phyloP scores from a whole-genome alignment of 352 stramenopile species.

The Globisporangium acanthophoron region DNA sequence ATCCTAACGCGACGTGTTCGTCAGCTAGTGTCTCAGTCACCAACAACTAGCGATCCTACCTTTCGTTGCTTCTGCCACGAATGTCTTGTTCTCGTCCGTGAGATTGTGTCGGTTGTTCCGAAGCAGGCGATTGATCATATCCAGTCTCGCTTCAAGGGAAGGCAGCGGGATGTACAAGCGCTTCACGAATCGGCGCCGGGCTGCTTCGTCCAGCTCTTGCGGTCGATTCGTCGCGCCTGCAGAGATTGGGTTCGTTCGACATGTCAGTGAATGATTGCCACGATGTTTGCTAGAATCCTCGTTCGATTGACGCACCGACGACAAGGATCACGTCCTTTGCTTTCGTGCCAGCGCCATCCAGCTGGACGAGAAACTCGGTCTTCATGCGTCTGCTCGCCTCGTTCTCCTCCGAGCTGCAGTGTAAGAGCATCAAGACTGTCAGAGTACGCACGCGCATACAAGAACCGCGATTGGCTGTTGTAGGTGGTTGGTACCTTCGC shows the following conservation, averaged over 20 bases:
- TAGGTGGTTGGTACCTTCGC: conserved; percentile 53
- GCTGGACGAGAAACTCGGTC: conserved; percentile 98
- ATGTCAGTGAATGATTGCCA: neutral
- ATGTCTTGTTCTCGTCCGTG: conserved; percentile 79
- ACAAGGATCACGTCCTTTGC: conserved; percentile 89
- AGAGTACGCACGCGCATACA: neutral
- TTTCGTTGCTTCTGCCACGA: conserved; percentile 85
- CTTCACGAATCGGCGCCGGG: conserved; percentile 95
- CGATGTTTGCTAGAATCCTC: neutral
- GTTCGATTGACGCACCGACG: conserved; percentile 37
- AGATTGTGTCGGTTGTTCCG: conserved; percentile 91
- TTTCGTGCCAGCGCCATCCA: conserved; percentile 93
- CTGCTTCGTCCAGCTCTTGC: conserved; percentile 97
- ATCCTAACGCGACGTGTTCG: conserved; percentile 53
- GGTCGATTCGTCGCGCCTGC: conserved; percentile 96
- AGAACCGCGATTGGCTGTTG: too few relatives aligned
- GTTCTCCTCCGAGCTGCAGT: conserved; percentile 91
- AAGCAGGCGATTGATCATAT: conserved; percentile 90
- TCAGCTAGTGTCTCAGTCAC: neutral
- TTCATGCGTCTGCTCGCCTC: conserved; percentile 97
- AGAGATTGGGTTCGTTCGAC: neutral
- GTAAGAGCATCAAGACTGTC: neutral
- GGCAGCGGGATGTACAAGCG: conserved; percentile 97
- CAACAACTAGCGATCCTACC: conserved; percentile 20
- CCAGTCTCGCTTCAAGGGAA: conserved; percentile 75